Conservation (phyloP, 768 basidiomycete species). For the Asterophora lycoperdoides region DNA sequence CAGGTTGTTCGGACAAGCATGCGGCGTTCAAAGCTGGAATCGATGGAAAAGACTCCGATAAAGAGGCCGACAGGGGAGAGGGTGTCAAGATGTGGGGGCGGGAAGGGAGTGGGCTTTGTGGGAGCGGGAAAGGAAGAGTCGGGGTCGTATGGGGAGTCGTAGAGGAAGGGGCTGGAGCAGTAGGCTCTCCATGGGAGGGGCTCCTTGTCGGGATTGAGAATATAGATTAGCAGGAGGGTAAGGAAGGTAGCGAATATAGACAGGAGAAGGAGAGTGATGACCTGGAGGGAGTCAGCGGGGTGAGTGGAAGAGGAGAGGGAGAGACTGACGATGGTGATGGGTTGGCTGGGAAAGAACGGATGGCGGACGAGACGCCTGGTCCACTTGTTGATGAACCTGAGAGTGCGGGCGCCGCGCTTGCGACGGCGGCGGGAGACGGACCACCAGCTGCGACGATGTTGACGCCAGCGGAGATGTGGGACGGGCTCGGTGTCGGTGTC, state of each 20-base stretch:
- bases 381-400: conserved; percentile 52
- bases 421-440: conserved; percentile 46
- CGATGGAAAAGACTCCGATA: conserved; percentile 87
- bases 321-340: conserved; percentile 69
- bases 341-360: conserved; percentile 76
- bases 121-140: conserved; percentile 24
- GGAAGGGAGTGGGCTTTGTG: conserved; percentile 48
- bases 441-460: conserved; percentile 59
- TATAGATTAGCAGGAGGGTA: conserved; percentile 84
- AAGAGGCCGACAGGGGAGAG: conserved; percentile 83
- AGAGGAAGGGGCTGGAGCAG: conserved; percentile 64
- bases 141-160: conserved; percentile 26
- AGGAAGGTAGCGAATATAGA: conserved; percentile 77
- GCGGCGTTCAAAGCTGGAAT: conserved; percentile 78
- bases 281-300: conserved; percentile 31
- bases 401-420: conserved; percentile 41
- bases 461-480: conserved; percentile 44
- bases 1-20: conserved; percentile 87
- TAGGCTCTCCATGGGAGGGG: conserved; percentile 93
- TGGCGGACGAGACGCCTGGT: conserved; percentile 57
- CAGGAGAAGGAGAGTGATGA: conserved; percentile 70
- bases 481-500: conserved; percentile 61
- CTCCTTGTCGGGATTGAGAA: conserved; percentile 94
- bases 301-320: conserved; percentile 2
- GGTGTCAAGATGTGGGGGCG: conserved; percentile 65